These are phyloP conservation scores for Vanderwaltozyma verrucispora DNA, from an alignment of 805 yeast species.

Conservation along the genomic window DNA sequence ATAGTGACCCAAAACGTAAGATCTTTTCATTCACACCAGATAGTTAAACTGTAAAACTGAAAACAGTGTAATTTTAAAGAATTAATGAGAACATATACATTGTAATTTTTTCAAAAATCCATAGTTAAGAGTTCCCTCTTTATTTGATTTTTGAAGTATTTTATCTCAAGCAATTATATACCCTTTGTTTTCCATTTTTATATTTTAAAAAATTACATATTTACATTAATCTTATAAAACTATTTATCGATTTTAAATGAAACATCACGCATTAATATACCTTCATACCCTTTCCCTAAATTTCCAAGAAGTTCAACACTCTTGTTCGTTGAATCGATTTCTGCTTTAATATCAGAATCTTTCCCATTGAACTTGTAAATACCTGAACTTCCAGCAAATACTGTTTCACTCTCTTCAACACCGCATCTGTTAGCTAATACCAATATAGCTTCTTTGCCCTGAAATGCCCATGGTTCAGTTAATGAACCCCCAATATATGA, in stretches of 20 bases:
- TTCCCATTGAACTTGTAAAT: constrained; percentile 45
- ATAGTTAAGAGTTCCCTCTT: too few relatives aligned
- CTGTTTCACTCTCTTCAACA: constrained; percentile 46
- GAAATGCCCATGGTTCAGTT: constrained; percentile 20
- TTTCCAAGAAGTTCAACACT: constrained; percentile 47
- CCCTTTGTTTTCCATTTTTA: too few relatives aligned
- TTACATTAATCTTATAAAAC: too few relatives aligned
- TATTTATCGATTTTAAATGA: constrained; percentile 28
- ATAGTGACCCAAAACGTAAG: constrained; percentile 51
- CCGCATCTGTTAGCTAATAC: constrained; percentile 69
- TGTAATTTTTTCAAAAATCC: too few relatives aligned
- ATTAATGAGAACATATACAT: too few relatives aligned
- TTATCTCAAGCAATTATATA: too few relatives aligned
- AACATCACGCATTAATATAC: constrained; percentile 50
- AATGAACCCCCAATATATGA: constrained; percentile 17
- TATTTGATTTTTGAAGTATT: too few relatives aligned
- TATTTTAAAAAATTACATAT: too few relatives aligned
- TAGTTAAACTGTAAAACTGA: neutral
- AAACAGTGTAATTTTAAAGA: neutral
- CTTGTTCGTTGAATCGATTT: constrained; percentile 33
- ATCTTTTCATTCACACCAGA: constrained; percentile 50
- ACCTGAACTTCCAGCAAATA: constrained; percentile 57
- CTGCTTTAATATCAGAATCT: constrained; percentile 15
- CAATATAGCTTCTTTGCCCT: constrained; percentile 28
- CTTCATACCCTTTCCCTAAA: constrained; percentile 56